A percentile compares a stretch with the other conserved stretches of the same genome.
These are phyloP conservation scores for Annulohypoxylon maeteangense DNA, from an alignment of 495 filamentous ascomycete genomes.

Conservation along the genomic window DNA sequence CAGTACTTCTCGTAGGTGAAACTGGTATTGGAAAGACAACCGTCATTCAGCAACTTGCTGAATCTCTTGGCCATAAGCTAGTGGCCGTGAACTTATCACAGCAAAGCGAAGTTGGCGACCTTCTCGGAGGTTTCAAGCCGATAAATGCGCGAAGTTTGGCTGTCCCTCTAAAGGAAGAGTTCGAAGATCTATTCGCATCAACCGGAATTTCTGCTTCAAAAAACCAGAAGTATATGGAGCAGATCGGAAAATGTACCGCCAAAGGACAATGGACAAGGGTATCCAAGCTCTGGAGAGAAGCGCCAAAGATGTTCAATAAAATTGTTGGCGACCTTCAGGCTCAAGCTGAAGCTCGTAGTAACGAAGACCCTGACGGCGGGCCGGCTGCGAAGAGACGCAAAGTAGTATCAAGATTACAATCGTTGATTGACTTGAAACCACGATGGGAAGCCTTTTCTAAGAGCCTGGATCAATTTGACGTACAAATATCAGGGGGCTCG, in stretches of 20 bases:
- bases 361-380: conserved; percentile 55
- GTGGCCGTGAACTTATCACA: conserved; percentile 95
- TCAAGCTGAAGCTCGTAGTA: conserved; percentile 50
- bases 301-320: conserved; percentile 81
- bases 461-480: conserved; percentile 81
- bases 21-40: conserved; percentile 99
- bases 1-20: conserved; percentile 92
- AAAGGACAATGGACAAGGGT: conserved; percentile 86
- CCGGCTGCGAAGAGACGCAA: conserved; percentile 86
- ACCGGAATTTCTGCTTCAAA: conserved; percentile 84
- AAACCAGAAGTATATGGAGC: conserved; percentile 86
- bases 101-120: conserved; percentile 93
- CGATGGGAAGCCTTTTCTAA: conserved; percentile 83
- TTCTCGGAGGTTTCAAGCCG: conserved; percentile 96
- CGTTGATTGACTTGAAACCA: conserved; percentile 66
- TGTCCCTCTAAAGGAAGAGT: conserved; percentile 90
- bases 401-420: conserved; percentile 74
- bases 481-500: conserved; percentile 78
- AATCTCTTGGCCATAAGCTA: conserved; percentile 80
- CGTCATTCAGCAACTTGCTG: conserved; percentile 90
- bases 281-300: conserved; percentile 87
- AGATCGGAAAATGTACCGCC: conserved; percentile 78
- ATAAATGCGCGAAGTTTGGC: conserved; percentile 88
- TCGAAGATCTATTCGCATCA: conserved; percentile 85
- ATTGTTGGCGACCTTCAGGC: conserved; percentile 66